Conservation (phyloP, 2,329 filamentous ascomycete genomes). For the Colletotrichum sansevieriae region DNA sequence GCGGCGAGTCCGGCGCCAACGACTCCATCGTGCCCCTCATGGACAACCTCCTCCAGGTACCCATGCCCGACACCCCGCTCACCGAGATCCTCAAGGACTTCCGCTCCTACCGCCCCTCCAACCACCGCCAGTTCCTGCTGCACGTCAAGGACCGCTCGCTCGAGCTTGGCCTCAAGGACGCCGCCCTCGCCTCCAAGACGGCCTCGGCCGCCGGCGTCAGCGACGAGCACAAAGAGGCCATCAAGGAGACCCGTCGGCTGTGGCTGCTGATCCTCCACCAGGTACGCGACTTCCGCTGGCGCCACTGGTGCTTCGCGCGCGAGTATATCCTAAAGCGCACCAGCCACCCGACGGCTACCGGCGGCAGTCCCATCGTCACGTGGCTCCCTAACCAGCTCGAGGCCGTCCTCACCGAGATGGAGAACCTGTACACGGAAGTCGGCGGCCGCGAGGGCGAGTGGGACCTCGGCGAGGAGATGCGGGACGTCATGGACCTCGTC, state of each 20-base stretch:
- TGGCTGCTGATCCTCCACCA: conserved; percentile 78
- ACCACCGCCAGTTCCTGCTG: conserved; percentile 87
- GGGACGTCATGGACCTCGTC: conserved; percentile 77
- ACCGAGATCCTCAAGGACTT: conserved; percentile 92
- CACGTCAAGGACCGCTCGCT: conserved; percentile 70
- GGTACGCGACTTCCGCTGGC: conserved; percentile 85
- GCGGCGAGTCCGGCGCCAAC: conserved; percentile 93
- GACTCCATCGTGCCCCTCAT: conserved; percentile 94
- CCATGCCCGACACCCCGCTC: conserved; percentile 90
- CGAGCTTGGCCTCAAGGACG: conserved; percentile 68
- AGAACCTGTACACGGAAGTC: conserved; percentile 64
- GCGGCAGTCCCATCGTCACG: conserved; percentile 85
- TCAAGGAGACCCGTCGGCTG: conserved; percentile 68
- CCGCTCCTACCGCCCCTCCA: conserved; percentile 87
- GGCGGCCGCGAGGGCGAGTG: conserved; percentile 54
- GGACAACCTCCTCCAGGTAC: conserved; percentile 87
- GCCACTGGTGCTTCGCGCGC: conserved; percentile 87
- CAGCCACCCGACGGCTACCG: conserved; percentile 81
- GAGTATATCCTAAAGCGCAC: conserved; percentile 88
- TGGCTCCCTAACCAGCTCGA: conserved; percentile 87
- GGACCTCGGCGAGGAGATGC: conserved; percentile 60
- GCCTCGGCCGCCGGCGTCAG: conserved; percentile 15
- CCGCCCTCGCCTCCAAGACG: conserved; percentile 58
- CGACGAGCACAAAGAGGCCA: conserved; percentile 52
- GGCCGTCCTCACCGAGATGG: conserved; percentile 80